Percentiles rank a stretch among this genome's conserved stretches.
phyloP scores from a whole-genome alignment of 2,329 filamentous ascomycete genomes.

The Davidsoniella virescens region DNA sequence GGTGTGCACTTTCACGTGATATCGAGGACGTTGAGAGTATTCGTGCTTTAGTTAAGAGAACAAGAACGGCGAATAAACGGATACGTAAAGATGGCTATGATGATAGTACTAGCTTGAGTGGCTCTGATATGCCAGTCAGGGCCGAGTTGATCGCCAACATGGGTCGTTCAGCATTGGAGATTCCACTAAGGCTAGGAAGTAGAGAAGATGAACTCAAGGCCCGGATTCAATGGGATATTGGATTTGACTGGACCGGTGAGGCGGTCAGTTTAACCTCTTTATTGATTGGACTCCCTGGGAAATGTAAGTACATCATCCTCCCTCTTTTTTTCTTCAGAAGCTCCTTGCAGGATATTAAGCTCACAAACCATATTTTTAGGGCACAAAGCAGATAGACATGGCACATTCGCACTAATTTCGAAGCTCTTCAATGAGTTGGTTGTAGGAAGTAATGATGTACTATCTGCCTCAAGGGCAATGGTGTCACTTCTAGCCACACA shows the following conservation, averaged over 20 bases:
- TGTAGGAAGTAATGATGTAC: constrained; percentile 35
- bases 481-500: constrained; percentile 33
- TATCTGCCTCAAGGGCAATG: constrained; percentile 40
- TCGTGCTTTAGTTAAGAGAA: constrained; percentile 18
- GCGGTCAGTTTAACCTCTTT: constrained; percentile 42
- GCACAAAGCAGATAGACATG: constrained; percentile 40
- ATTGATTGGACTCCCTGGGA: constrained; percentile 38
- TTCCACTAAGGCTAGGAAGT: constrained; percentile 17
- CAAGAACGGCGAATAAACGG: constrained; percentile 17
- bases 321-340: background rate
- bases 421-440: constrained; percentile 44
- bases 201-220: constrained; percentile 21
- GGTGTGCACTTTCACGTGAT: constrained; percentile 36
- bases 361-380: constrained; percentile 25
- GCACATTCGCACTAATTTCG: constrained; percentile 40
- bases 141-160: background rate
- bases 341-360: too few relatives aligned
- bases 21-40: constrained; percentile 25
- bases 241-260: constrained; percentile 59
- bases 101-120: too few relatives aligned
- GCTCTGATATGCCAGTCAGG: background rate
- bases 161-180: constrained; percentile 17
- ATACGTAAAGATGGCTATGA: constrained; percentile 12
- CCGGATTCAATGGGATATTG: constrained; percentile 41
- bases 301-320: constrained; percentile 36